Conservation (phyloP, 129 eudicot genomes). For the Solidago caesia region DNA sequence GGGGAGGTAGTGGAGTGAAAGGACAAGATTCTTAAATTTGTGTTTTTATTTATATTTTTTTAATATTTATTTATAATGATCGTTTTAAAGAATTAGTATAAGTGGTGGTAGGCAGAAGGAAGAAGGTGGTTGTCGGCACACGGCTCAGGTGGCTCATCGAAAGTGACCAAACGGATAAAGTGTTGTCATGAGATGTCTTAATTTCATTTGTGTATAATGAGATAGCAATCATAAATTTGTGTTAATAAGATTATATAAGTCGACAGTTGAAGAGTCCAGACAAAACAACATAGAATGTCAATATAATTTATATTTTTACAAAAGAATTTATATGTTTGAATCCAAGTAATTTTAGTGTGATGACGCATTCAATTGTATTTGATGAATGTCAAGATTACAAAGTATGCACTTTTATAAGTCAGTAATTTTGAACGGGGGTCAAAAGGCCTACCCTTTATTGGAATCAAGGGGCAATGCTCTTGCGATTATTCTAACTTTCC, state of each 20-base stretch:
- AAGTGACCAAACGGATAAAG: constrained; percentile 29
- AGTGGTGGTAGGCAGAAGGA: constrained; percentile 22
- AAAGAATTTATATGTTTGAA: no score
- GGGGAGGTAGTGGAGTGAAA: constrained; percentile 23
- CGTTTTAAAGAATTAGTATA: constrained; percentile 9
- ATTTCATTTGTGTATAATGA: not conserved
- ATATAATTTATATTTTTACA: no score
- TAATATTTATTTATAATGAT: no score
- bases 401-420: no score
- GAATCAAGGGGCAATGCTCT: no score
- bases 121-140: constrained; percentile 37
- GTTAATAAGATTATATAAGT: not conserved
- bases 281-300: no score
- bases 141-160: constrained; percentile 31
- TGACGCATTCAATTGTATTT: no score
- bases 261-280: not conserved
- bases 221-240: not conserved
- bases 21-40: constrained; percentile 20
- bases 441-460: no score
- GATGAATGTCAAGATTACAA: no score
- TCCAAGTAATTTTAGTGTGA: no score
- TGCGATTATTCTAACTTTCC: no score
- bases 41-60: not conserved
- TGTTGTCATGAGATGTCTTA: not conserved
- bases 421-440: no score